A percentile compares a stretch with the other conserved stretches of the same genome.
Evolutionary conservation across 257 asterid species (phyloP).

Genomic region (Hygrophila difformis): DNA sequence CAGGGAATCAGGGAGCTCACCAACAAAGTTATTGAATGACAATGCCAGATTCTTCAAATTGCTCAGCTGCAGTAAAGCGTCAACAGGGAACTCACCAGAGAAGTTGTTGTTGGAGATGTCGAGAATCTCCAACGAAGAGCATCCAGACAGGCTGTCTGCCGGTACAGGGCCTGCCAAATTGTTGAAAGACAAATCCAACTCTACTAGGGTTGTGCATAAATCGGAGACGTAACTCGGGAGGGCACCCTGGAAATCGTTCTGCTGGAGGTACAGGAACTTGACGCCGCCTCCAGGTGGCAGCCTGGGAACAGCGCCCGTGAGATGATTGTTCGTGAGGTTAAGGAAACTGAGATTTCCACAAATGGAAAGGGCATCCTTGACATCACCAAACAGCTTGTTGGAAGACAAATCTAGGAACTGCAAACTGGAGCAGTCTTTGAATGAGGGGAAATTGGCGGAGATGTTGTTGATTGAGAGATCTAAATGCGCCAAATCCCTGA

Average conservation of each 20-base stretch:
- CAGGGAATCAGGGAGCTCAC: slow-evolving; percentile 60
- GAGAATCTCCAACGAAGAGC: slow-evolving; percentile 51
- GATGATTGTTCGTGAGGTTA: slow-evolving; percentile 63
- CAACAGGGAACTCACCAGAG: slow-evolving; percentile 72
- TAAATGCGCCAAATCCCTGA: slow-evolving; percentile 42
- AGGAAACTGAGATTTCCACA: slow-evolving; percentile 53
- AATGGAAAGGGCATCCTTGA: slow-evolving; percentile 42
- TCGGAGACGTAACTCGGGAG: slow-evolving; percentile 38
- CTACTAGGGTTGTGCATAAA: slow-evolving; percentile 53
- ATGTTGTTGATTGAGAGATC: slow-evolving; percentile 76
- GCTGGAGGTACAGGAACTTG: slow-evolving; percentile 54
- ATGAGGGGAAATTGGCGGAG: slow-evolving; percentile 43
- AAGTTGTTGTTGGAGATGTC: slow-evolving; percentile 63
- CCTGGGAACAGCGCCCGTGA: slow-evolving; percentile 50
- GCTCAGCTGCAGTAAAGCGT: slow-evolving; percentile 41
- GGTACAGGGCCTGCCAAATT: slow-evolving; percentile 61
- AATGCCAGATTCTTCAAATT: slow-evolving; percentile 48
- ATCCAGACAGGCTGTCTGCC: slow-evolving; percentile 47
- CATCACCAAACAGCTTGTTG: slow-evolving; percentile 52
- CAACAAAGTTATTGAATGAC: slow-evolving; percentile 63
- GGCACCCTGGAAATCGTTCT: slow-evolving; percentile 48
- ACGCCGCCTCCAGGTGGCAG: slow-evolving; percentile 39
- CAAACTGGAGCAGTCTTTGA: slow-evolving; percentile 48
- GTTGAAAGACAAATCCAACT: slow-evolving; percentile 58
- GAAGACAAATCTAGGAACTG: slow-evolving; percentile 69